A percentile compares a stretch with the other conserved stretches of the same genome.
These are phyloP conservation scores for Schoenoplectus triqueter DNA, from an alignment of 202 grass and related monocot species.

Conservation along the genomic window DNA sequence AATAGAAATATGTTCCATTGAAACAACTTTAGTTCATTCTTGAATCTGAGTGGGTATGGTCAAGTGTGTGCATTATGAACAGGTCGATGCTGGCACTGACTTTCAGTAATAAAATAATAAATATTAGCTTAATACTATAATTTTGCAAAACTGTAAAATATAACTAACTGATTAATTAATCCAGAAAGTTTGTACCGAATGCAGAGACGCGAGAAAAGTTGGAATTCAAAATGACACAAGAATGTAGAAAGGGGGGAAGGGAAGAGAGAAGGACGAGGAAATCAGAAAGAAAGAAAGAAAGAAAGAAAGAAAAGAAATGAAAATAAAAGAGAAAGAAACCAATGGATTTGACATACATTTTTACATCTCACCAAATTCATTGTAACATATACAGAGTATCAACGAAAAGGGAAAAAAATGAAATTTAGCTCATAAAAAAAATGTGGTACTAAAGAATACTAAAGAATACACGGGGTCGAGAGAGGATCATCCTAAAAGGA, in stretches of 20 bases:
- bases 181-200: neutral
- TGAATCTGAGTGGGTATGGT: neutral
- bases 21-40: neutral
- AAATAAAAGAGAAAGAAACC: too few relatives aligned
- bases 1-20: neutral
- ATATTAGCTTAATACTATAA: too few relatives aligned
- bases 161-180: neutral
- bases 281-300: neutral
- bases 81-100: neutral
- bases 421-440: slow-evolving; percentile 25
- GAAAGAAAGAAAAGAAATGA: neutral
- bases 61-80: neutral
- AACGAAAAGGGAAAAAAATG: neutral
- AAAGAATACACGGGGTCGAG: neutral
- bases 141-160: too few relatives aligned
- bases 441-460: neutral
- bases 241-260: too few relatives aligned
- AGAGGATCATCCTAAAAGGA: slow-evolving; percentile 1
- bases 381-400: slow-evolving; percentile 6
- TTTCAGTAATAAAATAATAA: neutral
- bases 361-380: neutral
- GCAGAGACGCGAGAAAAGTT: neutral
- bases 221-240: too few relatives aligned
- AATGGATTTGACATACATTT: neutral
- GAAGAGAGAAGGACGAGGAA: too few relatives aligned